Base-by-base conservation (phyloP, 208 protist species). In the Blechomonas ayalai region DNA sequence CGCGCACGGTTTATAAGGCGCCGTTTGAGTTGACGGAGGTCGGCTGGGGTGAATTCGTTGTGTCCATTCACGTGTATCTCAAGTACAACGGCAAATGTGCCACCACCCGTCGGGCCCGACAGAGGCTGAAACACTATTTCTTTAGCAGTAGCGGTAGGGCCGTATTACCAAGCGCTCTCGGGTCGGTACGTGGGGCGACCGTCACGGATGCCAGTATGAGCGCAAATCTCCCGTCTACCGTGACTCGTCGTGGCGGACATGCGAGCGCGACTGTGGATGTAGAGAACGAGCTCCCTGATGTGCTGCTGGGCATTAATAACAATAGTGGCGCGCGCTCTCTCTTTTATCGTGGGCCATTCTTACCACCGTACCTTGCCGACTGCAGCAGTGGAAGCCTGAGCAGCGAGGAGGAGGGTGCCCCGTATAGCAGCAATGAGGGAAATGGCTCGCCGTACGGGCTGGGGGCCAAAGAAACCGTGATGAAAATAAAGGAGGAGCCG, bases 41-140 rank as follows among this genome's bases (percentile, higher is more conserved):
- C 22, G 86, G 86, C 26, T 94, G 86, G 82, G 86, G 86, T 8
- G 82, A 94, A 65, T 94, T 94, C 40, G 67, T 86, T 37, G 76
- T 92, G 3, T 73, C 62, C 13, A 86, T 92, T 22, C 59, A 83
- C 27, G 73, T 89, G 8, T 57, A 87, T 40, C 69, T 92, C 13
- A 62, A 66, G 26, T 48, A 71, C 22, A 54, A 49, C 5, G 47
- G 41, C 25, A 33, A 57, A 23, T 60, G 51, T 9, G 23, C 29
- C 8, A 23, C 43, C 24, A 52, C 64, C 3, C 56, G 37, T 6
- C 37, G 32, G 15, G 19, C 40, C 41, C 49, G 27, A 40, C 23
- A 59, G 15, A 36, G 49, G 31, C 27, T 66, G 29, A 51, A 57
- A 40, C 57, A 56, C 62, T 59, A 51, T 34, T 19, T 59, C 29